Evolutionary conservation across 2,329 filamentous ascomycete species (phyloP), one percentile per base, ranked within the genome.

Genomic region (Phoma sp.): DNA sequence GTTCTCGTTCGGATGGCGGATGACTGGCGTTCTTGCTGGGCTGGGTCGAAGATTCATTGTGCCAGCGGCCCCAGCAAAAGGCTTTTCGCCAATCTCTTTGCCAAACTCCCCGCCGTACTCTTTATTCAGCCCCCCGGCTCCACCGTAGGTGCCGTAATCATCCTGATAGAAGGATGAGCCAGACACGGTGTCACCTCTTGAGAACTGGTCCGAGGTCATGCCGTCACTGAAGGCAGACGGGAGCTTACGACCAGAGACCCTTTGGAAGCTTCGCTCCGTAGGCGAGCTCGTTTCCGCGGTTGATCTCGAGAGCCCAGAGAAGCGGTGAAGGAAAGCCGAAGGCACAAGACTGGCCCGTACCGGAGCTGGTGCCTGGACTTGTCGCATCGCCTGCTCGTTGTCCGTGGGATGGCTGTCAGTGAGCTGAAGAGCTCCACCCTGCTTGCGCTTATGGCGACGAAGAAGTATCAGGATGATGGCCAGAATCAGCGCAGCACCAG

Each of bases 1-100:
- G 32, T 56, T 62, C 7, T 72, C 69, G 20, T 69, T 68, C 1
- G 71, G 64, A 42, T 81, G 77, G 53, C 84, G 81, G 52, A 83
- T 82, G 14, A 88, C 76, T 1, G 87, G 84, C 3, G 84, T 86
- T 47, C 86, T 82, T 15, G 83, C 85, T 14, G 87, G 87, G n/a
- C 87, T 84, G n/a, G 84, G 81, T 11, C 64, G 59, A 15, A 68
- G 53, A 42, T 61, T 68, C 62, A 66, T 67, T 1, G 50, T 61
- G 26, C 62, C 66, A 17, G 64, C 59, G n/a, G 57, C 62, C 12
- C 64, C 68, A 18, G 57, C 42, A 12, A 43, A 49, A 46, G 65
- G 42, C 17, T 56, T 48, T 7, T 63, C 67, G 34, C 66, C 71
- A 23, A 62, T 64, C 25, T 72, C 72, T 40, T 73, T 73, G 11